Conservation (phyloP, 2,329 filamentous ascomycete species). For the Trichoderma breve region DNA sequence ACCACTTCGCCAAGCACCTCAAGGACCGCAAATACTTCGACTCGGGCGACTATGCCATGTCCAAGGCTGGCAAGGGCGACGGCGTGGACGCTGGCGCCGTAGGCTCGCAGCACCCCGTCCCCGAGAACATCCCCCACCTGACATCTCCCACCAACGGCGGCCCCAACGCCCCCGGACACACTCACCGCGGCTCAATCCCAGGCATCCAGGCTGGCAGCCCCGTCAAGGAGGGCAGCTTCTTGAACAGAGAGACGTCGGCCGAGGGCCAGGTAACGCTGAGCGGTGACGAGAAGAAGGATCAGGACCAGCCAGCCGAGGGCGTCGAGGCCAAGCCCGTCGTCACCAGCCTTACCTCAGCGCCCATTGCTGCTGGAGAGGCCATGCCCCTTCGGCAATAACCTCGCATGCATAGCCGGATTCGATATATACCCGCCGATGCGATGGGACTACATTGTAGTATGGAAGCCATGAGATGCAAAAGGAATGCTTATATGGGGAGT, state of each 20-base stretch:
- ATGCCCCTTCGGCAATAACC: constrained; percentile 16
- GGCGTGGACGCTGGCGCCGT: constrained; percentile 91
- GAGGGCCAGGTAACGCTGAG: constrained; percentile 43
- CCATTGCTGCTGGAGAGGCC: constrained; percentile 9
- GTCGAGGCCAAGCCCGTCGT: not conserved
- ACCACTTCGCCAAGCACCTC: constrained; percentile 95
- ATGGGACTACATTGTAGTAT: not conserved
- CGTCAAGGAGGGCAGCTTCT: constrained; percentile 84
- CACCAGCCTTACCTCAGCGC: constrained; percentile 5
- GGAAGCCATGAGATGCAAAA: not conserved
- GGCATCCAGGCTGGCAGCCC: constrained; percentile 69
- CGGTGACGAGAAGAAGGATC: constrained; percentile 6
- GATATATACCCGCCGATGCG: not conserved
- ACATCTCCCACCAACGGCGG: constrained; percentile 58
- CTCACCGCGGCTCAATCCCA: constrained; percentile 42
- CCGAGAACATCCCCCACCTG: constrained; percentile 91
- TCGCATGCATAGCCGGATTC: not conserved
- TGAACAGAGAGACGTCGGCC: constrained; percentile 77
- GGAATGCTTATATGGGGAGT: not conserved
- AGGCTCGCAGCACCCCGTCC: constrained; percentile 89
- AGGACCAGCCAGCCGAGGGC: not conserved
- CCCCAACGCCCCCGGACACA: constrained; percentile 38
- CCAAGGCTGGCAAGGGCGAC: constrained; percentile 94
- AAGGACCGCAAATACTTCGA: constrained; percentile 99
- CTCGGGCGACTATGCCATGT: constrained; percentile 92